Base-by-base conservation (phyloP, 331 rosid species). In the Pyrus hybrid region DNA sequence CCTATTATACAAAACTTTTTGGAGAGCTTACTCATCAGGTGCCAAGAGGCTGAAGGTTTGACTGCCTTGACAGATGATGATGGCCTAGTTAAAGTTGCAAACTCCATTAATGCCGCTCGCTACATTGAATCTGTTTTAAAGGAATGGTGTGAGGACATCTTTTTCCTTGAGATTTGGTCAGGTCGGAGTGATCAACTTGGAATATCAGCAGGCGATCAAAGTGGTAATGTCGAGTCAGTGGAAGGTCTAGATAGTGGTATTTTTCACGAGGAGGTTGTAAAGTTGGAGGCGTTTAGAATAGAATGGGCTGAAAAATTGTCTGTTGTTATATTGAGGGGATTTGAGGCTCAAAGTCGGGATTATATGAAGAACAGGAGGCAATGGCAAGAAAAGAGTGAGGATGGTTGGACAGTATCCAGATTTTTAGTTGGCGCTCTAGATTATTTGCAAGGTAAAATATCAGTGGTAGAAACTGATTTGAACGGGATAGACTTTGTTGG, bases 31-130 rank as follows among this genome's bases (percentile, higher is more conserved):
- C 86, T 89, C 68, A 13, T 79, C 74, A 90, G 97, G 73, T 94
- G 99, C 89, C 97, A 94, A 84, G 99, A 94, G 84, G 99, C 99
- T 72, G 99, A 94, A 86, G 99, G 97, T 74, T 73, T 90, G 77
- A 92, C 99, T 58, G 99, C 97, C 73, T 73, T 94, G 75, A 87
- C 92, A 45, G 90, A 94, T 57, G 87, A 94, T 60, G 96, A 84
- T 79, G 99, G 92, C 82, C 72, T 94, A 72, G 71, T 75, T 73
- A 94, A 94, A 86, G 97, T 92, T 72, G 85, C 96, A 77, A 77
- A 74, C 82, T 94, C 96, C 51, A 66, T 94, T 71, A 94, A 94
- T 84, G 99, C 93, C 67, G 96, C 93, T 73, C 80, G 73, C 63
- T 86, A 87, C 86, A 82, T 87, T 2, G 93, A 92, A 84, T 86